Conservation (phyloP, 495 filamentous ascomycete genomes). For the Friedmanniomyces endolithicus region DNA sequence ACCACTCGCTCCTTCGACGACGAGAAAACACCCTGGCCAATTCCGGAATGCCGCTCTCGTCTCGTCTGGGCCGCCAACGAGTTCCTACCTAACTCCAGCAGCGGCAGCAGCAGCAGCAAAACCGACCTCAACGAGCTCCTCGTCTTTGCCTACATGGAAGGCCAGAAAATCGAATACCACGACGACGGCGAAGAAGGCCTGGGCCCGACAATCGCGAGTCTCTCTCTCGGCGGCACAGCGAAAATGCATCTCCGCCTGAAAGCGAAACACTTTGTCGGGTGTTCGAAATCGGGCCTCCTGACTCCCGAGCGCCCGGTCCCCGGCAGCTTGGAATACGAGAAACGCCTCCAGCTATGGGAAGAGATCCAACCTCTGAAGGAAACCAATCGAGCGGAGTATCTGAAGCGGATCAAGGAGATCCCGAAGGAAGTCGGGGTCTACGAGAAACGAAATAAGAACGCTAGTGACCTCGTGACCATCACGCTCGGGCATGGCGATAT, state of each 20-base stretch:
- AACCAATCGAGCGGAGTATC: constrained; percentile 14
- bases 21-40: constrained; percentile 39
- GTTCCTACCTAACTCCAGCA: constrained; percentile 22
- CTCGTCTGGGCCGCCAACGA: constrained; percentile 47
- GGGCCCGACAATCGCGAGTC: constrained; percentile 61
- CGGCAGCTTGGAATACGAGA: constrained; percentile 29
- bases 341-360: constrained; percentile 23
- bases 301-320: constrained; percentile 23
- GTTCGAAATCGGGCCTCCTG: constrained; percentile 24
- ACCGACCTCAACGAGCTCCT: constrained; percentile 63
- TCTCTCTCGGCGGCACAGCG: constrained; percentile 59
- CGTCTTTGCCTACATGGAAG: constrained; percentile 61
- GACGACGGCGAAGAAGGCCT: constrained; percentile 72
- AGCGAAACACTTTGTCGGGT: constrained; percentile 37
- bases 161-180: constrained; percentile 50
- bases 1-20: constrained; percentile 47
- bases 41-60: constrained; percentile 47
- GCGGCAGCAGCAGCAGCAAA: constrained; percentile 14
- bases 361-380: constrained; percentile 28
- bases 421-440: constrained; percentile 23
- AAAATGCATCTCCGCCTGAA: constrained; percentile 64
- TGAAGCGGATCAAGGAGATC: constrained; percentile 25
- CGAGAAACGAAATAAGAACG: constrained; percentile 22
- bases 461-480: constrained; percentile 26
- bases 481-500: constrained; percentile 64